These are phyloP conservation scores for Friedmanniomyces simplex DNA, from an alignment of 495 filamentous ascomycete species.

Conservation along the genomic window DNA sequence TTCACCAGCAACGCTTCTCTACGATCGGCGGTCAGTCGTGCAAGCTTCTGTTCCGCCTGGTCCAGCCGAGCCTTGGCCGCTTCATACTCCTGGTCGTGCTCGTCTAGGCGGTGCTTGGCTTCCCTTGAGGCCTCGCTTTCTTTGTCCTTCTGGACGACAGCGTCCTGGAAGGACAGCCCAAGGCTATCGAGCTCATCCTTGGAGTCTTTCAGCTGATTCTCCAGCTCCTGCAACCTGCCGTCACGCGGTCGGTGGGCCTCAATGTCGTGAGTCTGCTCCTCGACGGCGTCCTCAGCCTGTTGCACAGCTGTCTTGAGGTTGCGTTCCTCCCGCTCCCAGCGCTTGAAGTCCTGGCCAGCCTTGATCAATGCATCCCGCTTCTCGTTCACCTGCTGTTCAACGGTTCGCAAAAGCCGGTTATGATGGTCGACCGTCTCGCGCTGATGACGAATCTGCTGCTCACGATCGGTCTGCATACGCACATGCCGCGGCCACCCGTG, in stretches of 20 bases:
- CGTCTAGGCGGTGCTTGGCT: conserved; percentile 35
- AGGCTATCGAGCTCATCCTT: conserved; percentile 39
- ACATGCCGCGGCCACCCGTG: conserved; percentile 38
- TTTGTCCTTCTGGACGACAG: conserved; percentile 40
- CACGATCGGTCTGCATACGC: conserved; percentile 73
- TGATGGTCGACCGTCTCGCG: conserved; percentile 36
- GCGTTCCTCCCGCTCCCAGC: background rate
- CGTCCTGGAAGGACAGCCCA: conserved; percentile 43
- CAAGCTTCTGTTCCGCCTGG: conserved; percentile 35
- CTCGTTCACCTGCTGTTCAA: conserved; percentile 31
- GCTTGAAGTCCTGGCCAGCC: conserved; percentile 5
- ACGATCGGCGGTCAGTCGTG: conserved; percentile 45
- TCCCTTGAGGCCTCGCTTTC: conserved; percentile 36
- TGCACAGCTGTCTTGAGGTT: conserved; percentile 8
- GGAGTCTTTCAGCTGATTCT: conserved; percentile 40
- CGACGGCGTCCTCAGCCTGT: conserved; percentile 28
- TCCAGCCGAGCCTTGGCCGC: conserved; percentile 21
- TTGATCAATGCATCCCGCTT: conserved; percentile 23
- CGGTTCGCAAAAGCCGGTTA: conserved; percentile 30
- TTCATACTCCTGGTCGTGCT: conserved; percentile 28
- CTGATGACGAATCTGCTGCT: conserved; percentile 48
- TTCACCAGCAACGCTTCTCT: conserved; percentile 50
- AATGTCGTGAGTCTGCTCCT: conserved; percentile 42
- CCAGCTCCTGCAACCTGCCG: conserved; percentile 51
- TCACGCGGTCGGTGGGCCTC: conserved; percentile 50